Evolutionary conservation across 768 basidiomycete species (phyloP).

Genomic region (Stropharia rugosoannulata): DNA sequence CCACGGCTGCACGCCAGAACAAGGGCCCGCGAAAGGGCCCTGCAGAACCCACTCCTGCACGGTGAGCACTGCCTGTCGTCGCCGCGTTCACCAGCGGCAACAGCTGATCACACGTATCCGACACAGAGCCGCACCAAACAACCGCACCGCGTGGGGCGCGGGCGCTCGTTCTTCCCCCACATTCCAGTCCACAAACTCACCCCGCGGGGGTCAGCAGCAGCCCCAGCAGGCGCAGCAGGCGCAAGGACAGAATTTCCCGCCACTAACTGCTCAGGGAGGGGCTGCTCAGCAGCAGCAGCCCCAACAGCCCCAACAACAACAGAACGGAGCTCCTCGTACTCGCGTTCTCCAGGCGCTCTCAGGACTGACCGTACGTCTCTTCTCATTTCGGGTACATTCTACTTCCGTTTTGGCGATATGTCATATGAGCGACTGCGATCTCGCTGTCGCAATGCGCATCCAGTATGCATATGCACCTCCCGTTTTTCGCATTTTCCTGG

Average conservation of each 20-base stretch:
- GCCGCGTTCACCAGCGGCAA: constrained; percentile 9
- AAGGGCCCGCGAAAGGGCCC: constrained; percentile 65
- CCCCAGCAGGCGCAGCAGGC: constrained; percentile 8
- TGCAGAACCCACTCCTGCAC: constrained; percentile 56
- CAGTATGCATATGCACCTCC: not conserved
- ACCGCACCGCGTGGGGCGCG: constrained; percentile 58
- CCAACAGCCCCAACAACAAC: constrained; percentile 47
- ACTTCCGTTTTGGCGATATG: not conserved
- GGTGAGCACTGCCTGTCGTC: constrained; percentile 30
- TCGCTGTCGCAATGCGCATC: not conserved
- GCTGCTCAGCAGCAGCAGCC: constrained; percentile 44
- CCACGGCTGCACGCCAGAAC: constrained; percentile 60
- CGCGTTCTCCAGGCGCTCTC: constrained; percentile 62
- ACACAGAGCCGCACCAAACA: constrained; percentile 10
- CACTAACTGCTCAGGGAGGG: constrained; percentile 31
- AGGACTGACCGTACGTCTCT: constrained; percentile 64
- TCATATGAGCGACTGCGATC: not conserved
- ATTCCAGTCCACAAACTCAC: constrained; percentile 53
- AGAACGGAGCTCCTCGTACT: constrained; percentile 39
- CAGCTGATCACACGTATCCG: not conserved
- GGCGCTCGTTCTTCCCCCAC: constrained; percentile 69
- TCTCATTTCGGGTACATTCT: not conserved
- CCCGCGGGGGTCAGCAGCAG: constrained; percentile 34
- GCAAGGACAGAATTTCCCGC: constrained; percentile 15
- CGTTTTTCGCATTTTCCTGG: not conserved